Evolutionary conservation across 2,329 filamentous ascomycete species (phyloP).

Genomic region (Ophidiomyces ophidiicola): DNA sequence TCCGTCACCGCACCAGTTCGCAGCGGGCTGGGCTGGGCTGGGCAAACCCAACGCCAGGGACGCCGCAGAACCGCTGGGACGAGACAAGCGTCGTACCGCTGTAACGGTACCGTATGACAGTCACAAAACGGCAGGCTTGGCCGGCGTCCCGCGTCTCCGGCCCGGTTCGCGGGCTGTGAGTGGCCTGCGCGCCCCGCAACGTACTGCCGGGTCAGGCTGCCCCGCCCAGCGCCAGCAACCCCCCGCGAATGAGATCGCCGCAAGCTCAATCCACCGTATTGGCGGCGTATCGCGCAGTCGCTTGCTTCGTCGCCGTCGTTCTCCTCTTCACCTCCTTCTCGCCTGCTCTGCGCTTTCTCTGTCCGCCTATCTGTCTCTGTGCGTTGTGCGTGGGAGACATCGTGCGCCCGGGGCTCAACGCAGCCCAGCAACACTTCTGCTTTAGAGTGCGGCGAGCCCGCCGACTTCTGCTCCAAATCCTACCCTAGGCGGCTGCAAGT

Average conservation of each 20-base stretch:
- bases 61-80: too few species aligned
- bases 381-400: too few species aligned
- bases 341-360: background rate
- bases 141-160: conserved; percentile 7
- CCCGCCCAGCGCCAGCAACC: conserved; percentile 1
- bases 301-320: conserved; percentile 2
- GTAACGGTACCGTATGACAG: conserved; percentile 5
- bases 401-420: too few species aligned
- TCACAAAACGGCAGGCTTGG: background rate
- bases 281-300: conserved; percentile 5
- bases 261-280: conserved; percentile 5
- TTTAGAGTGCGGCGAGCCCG: background rate
- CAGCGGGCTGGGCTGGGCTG: too few species aligned
- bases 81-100: too few species aligned
- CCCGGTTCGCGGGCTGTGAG: conserved; percentile 4
- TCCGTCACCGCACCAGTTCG: too few species aligned
- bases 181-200: conserved; percentile 4
- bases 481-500: conserved; percentile 7
- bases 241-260: conserved; percentile 6
- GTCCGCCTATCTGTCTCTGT: too few species aligned
- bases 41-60: too few species aligned
- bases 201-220: conserved; percentile 1
- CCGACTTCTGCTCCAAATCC: background rate
- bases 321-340: conserved; percentile 8
- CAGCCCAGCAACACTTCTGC: too few species aligned